Percentiles rank a stretch among this genome's conserved stretches.
phyloP scores from a whole-genome alignment of 495 filamentous ascomycete species.

The Neurospora sp. region DNA sequence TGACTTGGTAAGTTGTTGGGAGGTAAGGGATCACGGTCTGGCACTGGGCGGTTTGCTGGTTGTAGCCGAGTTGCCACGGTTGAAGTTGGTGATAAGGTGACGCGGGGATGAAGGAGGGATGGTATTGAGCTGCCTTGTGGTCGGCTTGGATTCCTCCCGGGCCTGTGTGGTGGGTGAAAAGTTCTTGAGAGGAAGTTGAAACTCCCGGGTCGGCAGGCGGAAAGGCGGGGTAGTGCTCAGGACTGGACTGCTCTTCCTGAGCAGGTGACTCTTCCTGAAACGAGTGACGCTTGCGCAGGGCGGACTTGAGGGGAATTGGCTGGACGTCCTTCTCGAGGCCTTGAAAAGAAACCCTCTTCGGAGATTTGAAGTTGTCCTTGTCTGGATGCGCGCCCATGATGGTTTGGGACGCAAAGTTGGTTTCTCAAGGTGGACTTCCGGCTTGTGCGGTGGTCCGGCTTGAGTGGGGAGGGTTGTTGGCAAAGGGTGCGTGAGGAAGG shows the following conservation, averaged over 20 bases:
- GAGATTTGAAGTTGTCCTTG: neutral
- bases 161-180: neutral
- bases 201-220: neutral
- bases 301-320: neutral
- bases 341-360: neutral
- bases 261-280: neutral
- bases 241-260: neutral
- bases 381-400: neutral
- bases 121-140: neutral
- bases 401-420: neutral
- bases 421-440: neutral
- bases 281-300: neutral
- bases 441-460: neutral
- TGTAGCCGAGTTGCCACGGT: neutral
- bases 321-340: neutral
- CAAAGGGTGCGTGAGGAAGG: neutral
- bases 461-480: neutral
- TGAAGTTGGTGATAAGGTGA: neutral
- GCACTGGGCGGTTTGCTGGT: neutral
- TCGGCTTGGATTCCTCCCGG: neutral
- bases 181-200: neutral
- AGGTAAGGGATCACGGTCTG: conserved; percentile 4
- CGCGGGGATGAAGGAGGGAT: neutral
- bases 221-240: neutral
- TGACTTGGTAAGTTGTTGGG: neutral